A percentile compares a stretch with the other conserved stretches of the same genome.
Conservation (phyloP, 2,329 filamentous ascomycete species). For the Arthrobotrys sinensis region DNA sequence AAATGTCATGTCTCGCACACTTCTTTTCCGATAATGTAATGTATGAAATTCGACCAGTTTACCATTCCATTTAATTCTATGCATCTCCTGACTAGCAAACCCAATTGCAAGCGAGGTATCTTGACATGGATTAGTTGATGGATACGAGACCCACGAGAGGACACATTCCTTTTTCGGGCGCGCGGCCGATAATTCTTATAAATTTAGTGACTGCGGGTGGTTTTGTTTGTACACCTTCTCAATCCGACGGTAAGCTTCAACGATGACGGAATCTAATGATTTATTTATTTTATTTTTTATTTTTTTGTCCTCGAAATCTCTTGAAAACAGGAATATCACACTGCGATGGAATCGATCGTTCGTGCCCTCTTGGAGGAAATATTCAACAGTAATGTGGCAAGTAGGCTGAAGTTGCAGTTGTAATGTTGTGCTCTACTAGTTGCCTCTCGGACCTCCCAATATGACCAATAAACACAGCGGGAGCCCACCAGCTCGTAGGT, state of each 20-base stretch:
- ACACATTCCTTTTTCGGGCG: conserved; percentile 41
- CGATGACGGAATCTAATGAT: conserved; percentile 2
- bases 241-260: conserved; percentile 8
- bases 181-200: conserved; percentile 21
- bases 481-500: neutral
- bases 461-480: neutral
- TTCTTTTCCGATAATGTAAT: conserved; percentile 41
- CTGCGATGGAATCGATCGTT: too few relatives aligned
- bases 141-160: conserved; percentile 7
- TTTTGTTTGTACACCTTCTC: conserved; percentile 43
- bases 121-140: conserved; percentile 31
- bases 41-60: conserved; percentile 23
- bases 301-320: too few relatives aligned
- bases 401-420: neutral
- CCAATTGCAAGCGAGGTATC: neutral
- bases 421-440: neutral
- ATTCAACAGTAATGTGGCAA: neutral
- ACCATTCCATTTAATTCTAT: conserved; percentile 15
- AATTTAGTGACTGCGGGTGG: conserved; percentile 16
- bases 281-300: too few relatives aligned
- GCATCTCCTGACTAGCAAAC: conserved; percentile 6
- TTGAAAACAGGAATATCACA: too few relatives aligned
- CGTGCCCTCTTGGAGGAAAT: neutral
- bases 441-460: conserved; percentile 1
- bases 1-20: conserved; percentile 18